A percentile compares a stretch with the other conserved stretches of the same genome.
These are phyloP conservation scores for Backusella liffmaniae DNA, from an alignment of 192 early-diverging fungal genomes.

Conservation along the genomic window DNA sequence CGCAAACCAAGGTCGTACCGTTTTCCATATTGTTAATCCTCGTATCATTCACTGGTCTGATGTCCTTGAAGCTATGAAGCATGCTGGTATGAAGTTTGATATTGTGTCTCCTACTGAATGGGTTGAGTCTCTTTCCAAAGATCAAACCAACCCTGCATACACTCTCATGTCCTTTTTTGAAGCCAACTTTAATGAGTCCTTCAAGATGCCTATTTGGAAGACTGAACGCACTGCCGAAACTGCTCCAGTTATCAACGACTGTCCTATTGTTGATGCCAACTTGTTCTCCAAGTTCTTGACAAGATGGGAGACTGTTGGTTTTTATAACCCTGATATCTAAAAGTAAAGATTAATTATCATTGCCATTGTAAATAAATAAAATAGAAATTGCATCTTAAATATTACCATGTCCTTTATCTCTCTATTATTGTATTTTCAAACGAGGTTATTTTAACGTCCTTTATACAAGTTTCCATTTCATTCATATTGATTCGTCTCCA, in stretches of 20 bases:
- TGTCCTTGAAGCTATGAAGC: slow-evolving; percentile 9
- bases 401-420: neutral
- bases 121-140: slow-evolving; percentile 14
- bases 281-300: neutral
- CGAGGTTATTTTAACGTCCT: no score
- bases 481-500: no score
- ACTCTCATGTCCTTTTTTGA: slow-evolving; percentile 20
- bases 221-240: neutral
- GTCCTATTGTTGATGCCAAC: neutral
- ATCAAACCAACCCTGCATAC: slow-evolving; percentile 24
- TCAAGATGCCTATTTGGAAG: slow-evolving; percentile 1
- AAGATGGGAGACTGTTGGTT: neutral
- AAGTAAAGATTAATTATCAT: neutral
- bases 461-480: no score
- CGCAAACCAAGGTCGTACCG: neutral
- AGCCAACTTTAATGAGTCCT: neutral
- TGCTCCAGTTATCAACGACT: neutral
- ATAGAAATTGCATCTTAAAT: neutral
- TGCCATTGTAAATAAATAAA: slow-evolving; percentile 3
- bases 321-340: slow-evolving; percentile 8
- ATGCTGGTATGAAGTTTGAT: slow-evolving; percentile 20
- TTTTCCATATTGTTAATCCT: slow-evolving; percentile 34
- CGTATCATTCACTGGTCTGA: slow-evolving; percentile 19
- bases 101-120: slow-evolving; percentile 23
- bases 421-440: no score